Conservation (phyloP, 148 eudicot species). For the Chenopodium suecicum region DNA sequence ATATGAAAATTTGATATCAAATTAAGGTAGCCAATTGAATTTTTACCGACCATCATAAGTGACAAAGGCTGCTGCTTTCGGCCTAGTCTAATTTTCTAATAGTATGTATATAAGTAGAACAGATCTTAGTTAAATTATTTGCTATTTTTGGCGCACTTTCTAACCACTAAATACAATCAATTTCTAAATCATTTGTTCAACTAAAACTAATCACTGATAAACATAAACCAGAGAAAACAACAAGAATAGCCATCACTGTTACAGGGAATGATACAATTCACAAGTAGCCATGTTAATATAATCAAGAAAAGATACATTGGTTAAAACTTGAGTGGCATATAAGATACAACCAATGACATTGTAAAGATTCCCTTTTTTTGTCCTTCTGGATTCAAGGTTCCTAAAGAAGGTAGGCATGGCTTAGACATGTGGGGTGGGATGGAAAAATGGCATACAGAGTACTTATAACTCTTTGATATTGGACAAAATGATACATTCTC, state of each 20-base stretch:
- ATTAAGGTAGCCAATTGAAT: conserved; percentile 12
- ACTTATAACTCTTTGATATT: too few species aligned
- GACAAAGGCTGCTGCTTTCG: conserved; percentile 21
- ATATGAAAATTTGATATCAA: not conserved
- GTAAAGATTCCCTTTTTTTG: not conserved
- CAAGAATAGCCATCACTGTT: not conserved
- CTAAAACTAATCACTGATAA: conserved; percentile 5
- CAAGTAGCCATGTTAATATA: not conserved
- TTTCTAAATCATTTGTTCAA: not conserved
- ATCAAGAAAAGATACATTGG: not conserved
- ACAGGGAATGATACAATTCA: not conserved
- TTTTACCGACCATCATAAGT: conserved; percentile 16
- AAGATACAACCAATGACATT: not conserved
- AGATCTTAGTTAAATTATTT: conserved; percentile 8
- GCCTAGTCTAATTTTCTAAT: not conserved
- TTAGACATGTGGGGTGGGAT: conserved; percentile 1
- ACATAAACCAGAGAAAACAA: not conserved
- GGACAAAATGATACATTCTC: too few species aligned
- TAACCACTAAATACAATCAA: conserved; percentile 9
- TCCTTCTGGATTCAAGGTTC: not conserved
- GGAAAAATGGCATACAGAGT: too few species aligned
- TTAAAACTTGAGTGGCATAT: conserved; percentile 7
- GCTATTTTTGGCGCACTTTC: conserved; percentile 16
- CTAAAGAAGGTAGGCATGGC: not conserved
- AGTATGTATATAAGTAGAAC: conserved; percentile 9